Evolutionary conservation across 2,329 filamentous ascomycete genomes (phyloP), one percentile per base, ranked within the genome.

Genomic region (Penicillium glabrum): DNA sequence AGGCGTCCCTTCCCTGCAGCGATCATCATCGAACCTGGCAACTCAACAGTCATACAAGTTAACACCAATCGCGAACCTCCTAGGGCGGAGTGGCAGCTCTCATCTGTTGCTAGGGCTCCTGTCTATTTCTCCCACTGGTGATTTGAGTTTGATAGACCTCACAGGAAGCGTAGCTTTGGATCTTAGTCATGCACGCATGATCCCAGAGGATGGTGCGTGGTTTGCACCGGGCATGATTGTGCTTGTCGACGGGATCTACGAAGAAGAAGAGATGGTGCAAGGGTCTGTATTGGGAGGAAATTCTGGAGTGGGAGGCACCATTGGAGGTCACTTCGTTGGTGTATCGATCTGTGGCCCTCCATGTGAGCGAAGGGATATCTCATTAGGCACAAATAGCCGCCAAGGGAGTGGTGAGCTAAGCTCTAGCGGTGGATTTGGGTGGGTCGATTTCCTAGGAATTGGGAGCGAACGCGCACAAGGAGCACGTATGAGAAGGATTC

Each of bases 221-320:
- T 97, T 97, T 69, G 87, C 89, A 5, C 93, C 95, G 0, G 96
- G 96, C 3, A 98, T 98, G 92, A 90, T 99, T 47, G 90, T 98
- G 3, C 82, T 99, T 0, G 86, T 97, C 0, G 95, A 99, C 67
- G 95, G 95, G 7, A 87, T 93, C n/a, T 99, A 99, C 69, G 92
- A 96, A 71, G 95, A 98, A 72, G 92, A 96, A 66, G 91, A 92
- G 60, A 87, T 85, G 21, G 77, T 74, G 37, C 67, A 82, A 1
- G 87, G 88, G 16, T 87, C 86, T 21, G 86, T 85, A 0, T 80
- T 96, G 5, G 89, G 90, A 50, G 88, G 89, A 5, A 89, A 86
- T 61, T 89, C 86, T 47, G 93, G 93, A 43, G 87, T 97, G 26
- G 93, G 93, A 41, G 93, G 93, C 14, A 90, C 89, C 0, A 91